Percentiles rank a stretch among this genome's conserved stretches.
These are phyloP conservation scores for Chamaenerion angustifolium DNA, from an alignment of 345 rosid genomes.

Conservation along the genomic window DNA sequence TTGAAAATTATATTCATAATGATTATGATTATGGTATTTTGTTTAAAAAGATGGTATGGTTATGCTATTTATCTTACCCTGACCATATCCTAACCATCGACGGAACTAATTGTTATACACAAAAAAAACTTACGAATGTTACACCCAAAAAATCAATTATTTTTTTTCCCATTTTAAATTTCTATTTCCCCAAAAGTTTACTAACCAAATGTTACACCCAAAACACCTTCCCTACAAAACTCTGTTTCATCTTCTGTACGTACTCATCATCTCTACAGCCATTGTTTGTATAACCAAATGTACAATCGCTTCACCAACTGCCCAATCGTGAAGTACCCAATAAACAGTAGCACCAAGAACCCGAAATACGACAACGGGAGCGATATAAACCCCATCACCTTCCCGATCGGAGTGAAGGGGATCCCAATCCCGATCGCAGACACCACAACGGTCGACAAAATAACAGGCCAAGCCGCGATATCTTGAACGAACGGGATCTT, in stretches of 20 bases:
- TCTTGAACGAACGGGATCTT: slow-evolving; percentile 51
- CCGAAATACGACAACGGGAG: slow-evolving; percentile 44
- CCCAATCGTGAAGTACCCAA: slow-evolving; percentile 44
- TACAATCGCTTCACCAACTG: slow-evolving; percentile 48
- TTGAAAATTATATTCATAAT: too few relatives aligned
- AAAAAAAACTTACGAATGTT: too few relatives aligned
- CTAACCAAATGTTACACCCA: too few relatives aligned
- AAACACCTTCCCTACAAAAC: too few relatives aligned
- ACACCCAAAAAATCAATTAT: too few relatives aligned
- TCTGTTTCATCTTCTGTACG: not conserved
- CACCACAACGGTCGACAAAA: slow-evolving; percentile 32
- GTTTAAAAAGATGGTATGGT: too few relatives aligned
- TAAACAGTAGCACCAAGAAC: slow-evolving; percentile 40
- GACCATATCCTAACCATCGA: too few relatives aligned
- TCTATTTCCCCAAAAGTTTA: too few relatives aligned
- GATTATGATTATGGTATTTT: too few relatives aligned
- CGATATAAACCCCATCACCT: slow-evolving; percentile 23
- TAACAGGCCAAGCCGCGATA: slow-evolving; percentile 48
- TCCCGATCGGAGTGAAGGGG: slow-evolving; percentile 27
- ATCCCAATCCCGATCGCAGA: slow-evolving; percentile 43
- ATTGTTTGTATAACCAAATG: slow-evolving; percentile 31
- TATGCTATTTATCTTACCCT: too few relatives aligned
- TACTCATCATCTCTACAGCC: slow-evolving; percentile 25
- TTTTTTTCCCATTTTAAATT: too few relatives aligned
- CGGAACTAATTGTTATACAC: too few relatives aligned